Base-by-base conservation (phyloP, 2,329 filamentous ascomycete species). In the Fusarium musae region DNA sequence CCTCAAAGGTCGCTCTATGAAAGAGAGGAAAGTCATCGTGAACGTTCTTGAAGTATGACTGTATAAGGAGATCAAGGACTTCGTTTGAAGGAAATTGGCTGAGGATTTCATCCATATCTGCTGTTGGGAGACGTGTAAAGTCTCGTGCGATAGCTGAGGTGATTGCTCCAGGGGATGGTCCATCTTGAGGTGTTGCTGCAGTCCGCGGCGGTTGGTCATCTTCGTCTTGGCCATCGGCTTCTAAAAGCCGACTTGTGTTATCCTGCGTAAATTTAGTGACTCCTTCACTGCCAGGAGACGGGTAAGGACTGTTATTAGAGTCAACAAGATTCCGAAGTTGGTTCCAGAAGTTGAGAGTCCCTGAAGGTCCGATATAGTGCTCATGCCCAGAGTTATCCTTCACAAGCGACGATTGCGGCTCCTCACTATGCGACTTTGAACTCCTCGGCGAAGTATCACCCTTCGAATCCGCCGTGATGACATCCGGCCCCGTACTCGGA, bases 341-440 rank as follows among this genome's bases (percentile, higher is more conserved):
- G 4, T 78, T 80, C 50, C 81, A 73, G 53, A 83, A 83, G 61
- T 80, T 79, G 19, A 83, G 76, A 5, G 79, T 82, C 4, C 82
- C 81, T 1, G 81, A 83, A 7, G 81, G 81, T 1, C 82, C 81
- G 32, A 83, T 82, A 46, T 82, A 83, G 57, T 83, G 81, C 64
- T 80, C 78, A 46, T 79, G 79, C 0, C 82, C 82, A 17, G 79
- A 75, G 3, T 79, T 78, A 32, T 83, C 82, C 16, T 76, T 75
- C 10, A 82, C 78, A 9, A 82, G 68, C 9, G 74, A 78, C 1
- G 77, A 59, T 17, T 74, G 70, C 11, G 75, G 69, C 34, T 76
- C 76, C 16, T 78, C 74, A 13, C 62, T 70, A 23, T 62, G 59
- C 3, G 69, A 54, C 42, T 66, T 72, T 26, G 39, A 23, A 17